These are phyloP conservation scores for Smittium culicis DNA, from an alignment of 371 early-diverging fungal genomes.

Conservation along the genomic window DNA sequence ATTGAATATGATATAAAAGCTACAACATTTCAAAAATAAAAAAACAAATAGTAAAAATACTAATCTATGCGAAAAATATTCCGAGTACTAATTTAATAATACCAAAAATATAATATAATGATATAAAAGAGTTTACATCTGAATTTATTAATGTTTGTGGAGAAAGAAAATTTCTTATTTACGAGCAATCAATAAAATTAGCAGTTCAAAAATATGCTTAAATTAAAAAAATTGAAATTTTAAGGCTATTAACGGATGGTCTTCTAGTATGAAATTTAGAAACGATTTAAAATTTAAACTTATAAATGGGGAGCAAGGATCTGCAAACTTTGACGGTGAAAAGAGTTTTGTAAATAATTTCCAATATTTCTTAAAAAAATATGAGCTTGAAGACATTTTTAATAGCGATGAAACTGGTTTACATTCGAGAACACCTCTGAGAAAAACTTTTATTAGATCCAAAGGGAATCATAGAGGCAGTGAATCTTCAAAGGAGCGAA, in stretches of 20 bases:
- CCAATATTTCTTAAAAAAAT: neutral
- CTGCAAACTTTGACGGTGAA: neutral
- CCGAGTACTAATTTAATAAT: neutral
- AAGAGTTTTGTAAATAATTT: neutral
- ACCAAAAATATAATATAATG: neutral
- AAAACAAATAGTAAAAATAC: neutral
- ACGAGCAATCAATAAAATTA: neutral
- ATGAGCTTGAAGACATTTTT: neutral
- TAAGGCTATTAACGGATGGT: neutral
- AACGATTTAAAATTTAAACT: neutral
- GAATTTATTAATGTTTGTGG: neutral
- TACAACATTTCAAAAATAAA: slow-evolving; percentile 1
- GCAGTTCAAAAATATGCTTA: neutral
- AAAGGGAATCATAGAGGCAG: neutral
- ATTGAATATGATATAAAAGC: neutral
- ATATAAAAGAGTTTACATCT: neutral
- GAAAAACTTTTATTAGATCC: neutral
- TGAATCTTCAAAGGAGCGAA: neutral
- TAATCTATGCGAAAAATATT: neutral
- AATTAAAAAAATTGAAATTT: neutral
- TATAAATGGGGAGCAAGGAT: neutral
- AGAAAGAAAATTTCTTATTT: neutral
- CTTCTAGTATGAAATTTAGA: neutral
- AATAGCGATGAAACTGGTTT: neutral
- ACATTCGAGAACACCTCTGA: neutral